phyloP scores from a whole-genome alignment of 2,329 filamentous ascomycete genomes.

The Fusarium udum region DNA sequence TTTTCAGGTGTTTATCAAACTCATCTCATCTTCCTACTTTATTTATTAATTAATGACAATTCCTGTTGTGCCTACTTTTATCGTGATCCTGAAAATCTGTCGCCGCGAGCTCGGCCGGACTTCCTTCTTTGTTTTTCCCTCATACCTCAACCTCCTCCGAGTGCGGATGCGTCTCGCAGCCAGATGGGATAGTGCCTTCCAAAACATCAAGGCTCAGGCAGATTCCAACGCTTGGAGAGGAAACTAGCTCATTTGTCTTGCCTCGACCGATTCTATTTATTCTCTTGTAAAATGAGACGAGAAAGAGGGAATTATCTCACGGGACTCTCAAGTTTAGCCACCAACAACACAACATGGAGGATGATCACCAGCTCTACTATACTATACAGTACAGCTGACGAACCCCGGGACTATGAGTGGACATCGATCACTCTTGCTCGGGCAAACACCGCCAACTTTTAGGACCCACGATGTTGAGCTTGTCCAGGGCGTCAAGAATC shows the following conservation, averaged over 20 bases:
- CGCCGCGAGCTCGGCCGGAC: conserved; percentile 29
- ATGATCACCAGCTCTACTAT: background rate
- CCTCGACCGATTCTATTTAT: background rate
- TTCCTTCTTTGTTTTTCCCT: conserved; percentile 23
- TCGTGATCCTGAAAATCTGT: conserved; percentile 2
- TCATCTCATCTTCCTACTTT: background rate
- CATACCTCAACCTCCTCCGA: conserved; percentile 25
- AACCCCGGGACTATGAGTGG: conserved; percentile 41
- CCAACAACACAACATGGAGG: background rate
- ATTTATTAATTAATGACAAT: background rate
- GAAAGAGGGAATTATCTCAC: background rate
- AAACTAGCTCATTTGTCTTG: background rate
- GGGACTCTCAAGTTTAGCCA: background rate
- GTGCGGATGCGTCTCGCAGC: conserved; percentile 21
- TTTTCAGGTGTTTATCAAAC: background rate
- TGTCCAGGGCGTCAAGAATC: conserved; percentile 28
- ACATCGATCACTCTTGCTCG: conserved; percentile 22
- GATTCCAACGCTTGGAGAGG: background rate
- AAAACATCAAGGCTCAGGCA: background rate
- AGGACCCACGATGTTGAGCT: conserved; percentile 28
- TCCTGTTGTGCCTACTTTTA: background rate
- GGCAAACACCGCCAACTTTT: conserved; percentile 33
- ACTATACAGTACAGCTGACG: conserved; percentile 30
- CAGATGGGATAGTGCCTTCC: conserved; percentile 13
- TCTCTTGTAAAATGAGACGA: background rate